These are phyloP conservation scores for Phytophthora rubi DNA, from an alignment of 352 stramenopile species.

Conservation along the genomic window DNA sequence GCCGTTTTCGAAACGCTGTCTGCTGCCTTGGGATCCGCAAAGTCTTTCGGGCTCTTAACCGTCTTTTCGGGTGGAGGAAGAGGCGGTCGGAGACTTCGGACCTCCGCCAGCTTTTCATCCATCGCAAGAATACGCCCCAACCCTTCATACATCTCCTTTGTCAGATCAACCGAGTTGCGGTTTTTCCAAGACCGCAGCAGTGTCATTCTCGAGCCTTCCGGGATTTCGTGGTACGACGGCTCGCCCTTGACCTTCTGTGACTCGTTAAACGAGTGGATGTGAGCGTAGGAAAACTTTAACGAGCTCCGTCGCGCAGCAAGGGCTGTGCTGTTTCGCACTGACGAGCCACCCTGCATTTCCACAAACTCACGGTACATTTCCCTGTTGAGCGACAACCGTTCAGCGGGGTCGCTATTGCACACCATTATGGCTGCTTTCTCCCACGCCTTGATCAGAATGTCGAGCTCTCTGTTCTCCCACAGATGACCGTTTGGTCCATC, in stretches of 20 bases:
- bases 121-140: constrained; percentile 43
- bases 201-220: constrained; percentile 29
- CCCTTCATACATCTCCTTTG: constrained; percentile 41
- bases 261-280: constrained; percentile 45
- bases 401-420: constrained; percentile 22
- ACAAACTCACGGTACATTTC: constrained; percentile 49
- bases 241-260: constrained; percentile 38
- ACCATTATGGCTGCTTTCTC: constrained; percentile 42
- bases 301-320: constrained; percentile 45
- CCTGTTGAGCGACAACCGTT: constrained; percentile 40
- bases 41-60: constrained; percentile 6
- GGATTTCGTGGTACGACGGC: constrained; percentile 36
- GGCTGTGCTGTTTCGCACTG: constrained; percentile 39
- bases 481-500: constrained; percentile 34
- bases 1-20: constrained; percentile 22
- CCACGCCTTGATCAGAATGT: constrained; percentile 44
- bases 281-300: constrained; percentile 45
- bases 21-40: constrained; percentile 12
- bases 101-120: constrained; percentile 32
- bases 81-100: constrained; percentile 32
- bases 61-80: constrained; percentile 20
- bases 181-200: constrained; percentile 50
- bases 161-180: constrained; percentile 47
- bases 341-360: constrained; percentile 39
- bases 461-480: constrained; percentile 44